Conservation (phyloP, 164 flowering plant species). For the Tetracentron sinense region DNA sequence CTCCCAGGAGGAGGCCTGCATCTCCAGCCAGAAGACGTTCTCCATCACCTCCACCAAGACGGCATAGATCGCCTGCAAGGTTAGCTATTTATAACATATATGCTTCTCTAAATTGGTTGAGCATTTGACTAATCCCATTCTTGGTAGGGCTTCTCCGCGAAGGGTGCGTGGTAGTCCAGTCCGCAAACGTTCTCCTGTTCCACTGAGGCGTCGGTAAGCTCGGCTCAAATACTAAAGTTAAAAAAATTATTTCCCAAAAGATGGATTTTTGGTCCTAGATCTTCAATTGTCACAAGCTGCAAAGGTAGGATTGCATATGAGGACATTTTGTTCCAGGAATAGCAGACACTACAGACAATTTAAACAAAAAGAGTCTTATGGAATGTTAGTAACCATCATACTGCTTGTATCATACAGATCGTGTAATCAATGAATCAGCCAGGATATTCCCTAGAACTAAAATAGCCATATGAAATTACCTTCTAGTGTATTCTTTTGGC, state of each 20-base stretch:
- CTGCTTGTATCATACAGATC: no score
- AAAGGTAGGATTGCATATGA: neutral
- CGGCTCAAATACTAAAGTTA: neutral
- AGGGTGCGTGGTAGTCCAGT: slow-evolving; percentile 85
- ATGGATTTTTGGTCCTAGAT: no score
- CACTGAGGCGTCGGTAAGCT: slow-evolving; percentile 80
- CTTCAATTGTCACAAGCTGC: neutral
- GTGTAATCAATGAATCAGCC: no score
- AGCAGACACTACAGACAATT: no score
- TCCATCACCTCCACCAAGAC: slow-evolving; percentile 67
- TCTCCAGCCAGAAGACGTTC: slow-evolving; percentile 86
- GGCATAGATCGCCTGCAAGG: slow-evolving; percentile 79
- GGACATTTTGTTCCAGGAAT: neutral
- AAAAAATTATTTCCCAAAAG: neutral
- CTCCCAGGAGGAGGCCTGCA: slow-evolving; percentile 78
- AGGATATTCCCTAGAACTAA: no score
- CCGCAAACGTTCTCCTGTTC: slow-evolving; percentile 80
- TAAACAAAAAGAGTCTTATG: no score
- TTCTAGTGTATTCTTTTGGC: no score
- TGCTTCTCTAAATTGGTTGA: neutral
- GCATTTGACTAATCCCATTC: slow-evolving; percentile 2
- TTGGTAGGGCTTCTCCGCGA: slow-evolving; percentile 57
- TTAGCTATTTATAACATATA: slow-evolving; percentile 13
- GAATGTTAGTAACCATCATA: no score
- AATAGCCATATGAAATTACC: no score